Evolutionary conservation across 1,284 basidiomycete genomes (phyloP).

Genomic region (Leucoagaricus sp.): DNA sequence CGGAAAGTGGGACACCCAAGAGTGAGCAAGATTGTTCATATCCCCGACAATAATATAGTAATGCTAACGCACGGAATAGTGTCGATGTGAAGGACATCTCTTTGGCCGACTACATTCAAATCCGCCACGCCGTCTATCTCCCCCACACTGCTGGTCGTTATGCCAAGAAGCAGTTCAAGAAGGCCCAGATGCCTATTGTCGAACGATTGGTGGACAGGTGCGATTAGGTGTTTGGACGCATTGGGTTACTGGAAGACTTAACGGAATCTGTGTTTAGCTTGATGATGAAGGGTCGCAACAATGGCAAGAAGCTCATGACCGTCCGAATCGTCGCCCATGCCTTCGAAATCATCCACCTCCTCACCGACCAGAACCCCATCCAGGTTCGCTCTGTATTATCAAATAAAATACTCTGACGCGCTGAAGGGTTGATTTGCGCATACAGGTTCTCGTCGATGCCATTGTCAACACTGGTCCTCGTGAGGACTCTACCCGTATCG

Average conservation of each 20-base stretch:
- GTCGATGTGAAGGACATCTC: constrained; percentile 99
- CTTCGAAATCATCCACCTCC: constrained; percentile 99
- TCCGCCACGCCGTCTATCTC: constrained; percentile 96
- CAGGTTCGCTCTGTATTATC: constrained; percentile 58
- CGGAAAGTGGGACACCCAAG: constrained; percentile 95
- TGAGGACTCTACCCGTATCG: constrained; percentile 99
- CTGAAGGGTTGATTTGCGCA: constrained; percentile 1
- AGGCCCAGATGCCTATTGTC: constrained; percentile 99
- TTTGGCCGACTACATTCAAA: constrained; percentile 98
- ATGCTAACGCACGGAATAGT: constrained; percentile 44
- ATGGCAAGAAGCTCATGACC: constrained; percentile 99
- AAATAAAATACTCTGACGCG: background rate
- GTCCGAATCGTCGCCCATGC: constrained; percentile 99
- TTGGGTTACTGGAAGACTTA: background rate
- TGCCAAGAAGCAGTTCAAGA: constrained; percentile 99
- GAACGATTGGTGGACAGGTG: constrained; percentile 98
- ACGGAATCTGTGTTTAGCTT: constrained; percentile 49
- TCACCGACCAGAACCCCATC: constrained; percentile 99
- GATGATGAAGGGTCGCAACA: constrained; percentile 99
- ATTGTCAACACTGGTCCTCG: constrained; percentile 99
- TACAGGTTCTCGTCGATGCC: constrained; percentile 89
- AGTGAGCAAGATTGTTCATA: constrained; percentile 57
- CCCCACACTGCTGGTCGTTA: constrained; percentile 99
- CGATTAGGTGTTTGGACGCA: constrained; percentile 26
- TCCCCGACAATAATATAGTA: background rate